Conservation (phyloP, 2,329 filamentous ascomycete genomes). For the Phaeosphaeriaceae sp. region DNA sequence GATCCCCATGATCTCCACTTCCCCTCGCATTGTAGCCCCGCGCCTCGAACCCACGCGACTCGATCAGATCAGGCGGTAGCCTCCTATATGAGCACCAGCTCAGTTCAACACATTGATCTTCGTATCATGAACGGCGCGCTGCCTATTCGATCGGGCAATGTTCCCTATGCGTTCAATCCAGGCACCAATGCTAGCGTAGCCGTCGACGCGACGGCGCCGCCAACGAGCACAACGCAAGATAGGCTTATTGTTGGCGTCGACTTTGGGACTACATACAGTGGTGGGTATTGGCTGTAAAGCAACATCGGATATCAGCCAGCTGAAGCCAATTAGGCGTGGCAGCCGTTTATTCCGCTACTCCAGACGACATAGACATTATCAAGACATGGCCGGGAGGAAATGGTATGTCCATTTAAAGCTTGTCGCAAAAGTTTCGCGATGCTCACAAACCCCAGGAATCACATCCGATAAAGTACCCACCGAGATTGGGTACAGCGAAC, state of each 20-base stretch:
- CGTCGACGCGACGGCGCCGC: conserved; percentile 15
- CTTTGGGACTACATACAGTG: conserved; percentile 85
- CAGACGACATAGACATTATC: conserved; percentile 83
- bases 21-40: conserved; percentile 19
- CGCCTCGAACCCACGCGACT: conserved; percentile 20
- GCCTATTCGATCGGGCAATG: conserved; percentile 33
- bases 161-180: conserved; percentile 42
- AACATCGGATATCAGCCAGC: not conserved
- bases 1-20: conserved; percentile 10
- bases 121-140: conserved; percentile 32
- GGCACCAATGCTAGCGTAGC: conserved; percentile 31
- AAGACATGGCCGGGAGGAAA: conserved; percentile 83
- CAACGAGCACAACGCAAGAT: conserved; percentile 53
- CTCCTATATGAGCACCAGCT: not conserved
- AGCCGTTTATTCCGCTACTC: conserved; percentile 75
- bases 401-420: conserved; percentile 50
- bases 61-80: conserved; percentile 10
- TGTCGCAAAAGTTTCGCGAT: not conserved
- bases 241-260: conserved; percentile 79
- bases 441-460: conserved; percentile 55
- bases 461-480: conserved; percentile 89
- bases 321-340: conserved; percentile 62
- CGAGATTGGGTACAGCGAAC: conserved; percentile 67
- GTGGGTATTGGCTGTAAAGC: conserved; percentile 46
- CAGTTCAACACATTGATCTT: conserved; percentile 4